These are phyloP conservation scores for Magnolia sinica DNA, from an alignment of 164 flowering plant genomes.

Conservation along the genomic window DNA sequence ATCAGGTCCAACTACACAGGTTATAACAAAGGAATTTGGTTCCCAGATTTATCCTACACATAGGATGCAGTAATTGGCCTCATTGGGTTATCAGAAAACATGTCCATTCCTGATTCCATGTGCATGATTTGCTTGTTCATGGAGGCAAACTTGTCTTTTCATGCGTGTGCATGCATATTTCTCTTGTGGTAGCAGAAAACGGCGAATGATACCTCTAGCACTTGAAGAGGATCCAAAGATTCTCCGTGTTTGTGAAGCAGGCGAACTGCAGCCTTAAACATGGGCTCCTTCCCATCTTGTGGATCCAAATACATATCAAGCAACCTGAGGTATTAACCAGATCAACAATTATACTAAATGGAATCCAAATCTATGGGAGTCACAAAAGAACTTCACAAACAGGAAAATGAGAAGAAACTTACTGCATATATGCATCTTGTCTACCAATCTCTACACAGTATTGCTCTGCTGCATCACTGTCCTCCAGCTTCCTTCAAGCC, in stretches of 20 bases:
- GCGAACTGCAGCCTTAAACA: slow-evolving; percentile 97
- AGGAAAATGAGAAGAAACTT: slow-evolving; percentile 24
- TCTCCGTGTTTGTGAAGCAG: slow-evolving; percentile 98
- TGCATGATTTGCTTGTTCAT: too few species aligned
- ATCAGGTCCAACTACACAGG: too few species aligned
- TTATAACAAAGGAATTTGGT: too few species aligned
- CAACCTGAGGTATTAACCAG: slow-evolving; percentile 42
- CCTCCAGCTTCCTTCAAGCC: slow-evolving; percentile 75
- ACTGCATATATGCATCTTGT: slow-evolving; percentile 98
- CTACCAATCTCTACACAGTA: slow-evolving; percentile 97
- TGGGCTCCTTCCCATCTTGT: slow-evolving; percentile 88
- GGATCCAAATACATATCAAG: slow-evolving; percentile 99
- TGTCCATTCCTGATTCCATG: too few species aligned
- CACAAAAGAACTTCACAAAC: background rate
- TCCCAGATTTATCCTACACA: too few species aligned
- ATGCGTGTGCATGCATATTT: too few species aligned
- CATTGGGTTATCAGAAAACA: too few species aligned
- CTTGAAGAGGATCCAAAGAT: slow-evolving; percentile 87
- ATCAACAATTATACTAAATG: background rate
- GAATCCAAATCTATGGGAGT: background rate
- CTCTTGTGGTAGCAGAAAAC: background rate
- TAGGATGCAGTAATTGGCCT: too few species aligned
- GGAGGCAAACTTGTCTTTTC: too few species aligned
- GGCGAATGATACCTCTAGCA: slow-evolving; percentile 60
- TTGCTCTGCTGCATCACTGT: slow-evolving; percentile 94